Evolutionary conservation across 2,329 filamentous ascomycete genomes (phyloP), one percentile per base, ranked within the genome.

Genomic region (Exophiala spinifera): DNA sequence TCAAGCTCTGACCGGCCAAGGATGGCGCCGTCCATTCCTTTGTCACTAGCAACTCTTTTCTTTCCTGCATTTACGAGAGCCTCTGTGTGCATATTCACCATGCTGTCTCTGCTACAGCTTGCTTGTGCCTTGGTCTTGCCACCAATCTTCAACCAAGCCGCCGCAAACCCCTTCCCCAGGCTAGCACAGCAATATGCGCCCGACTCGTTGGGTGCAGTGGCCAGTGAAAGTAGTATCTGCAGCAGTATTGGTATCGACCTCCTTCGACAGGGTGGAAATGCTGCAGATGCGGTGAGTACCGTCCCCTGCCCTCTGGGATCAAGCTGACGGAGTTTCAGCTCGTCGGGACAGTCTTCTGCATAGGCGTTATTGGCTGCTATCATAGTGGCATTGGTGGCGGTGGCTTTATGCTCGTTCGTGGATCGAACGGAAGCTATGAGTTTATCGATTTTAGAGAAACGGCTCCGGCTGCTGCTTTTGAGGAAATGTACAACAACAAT

Each of bases 371-470:
- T 42, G 86, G 78, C 52, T 88, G 88, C 83, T 88, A 89, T 63
- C 88, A 91, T 68, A 77, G 73, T 37, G 91, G 92, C 14, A 87
- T 96, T 55, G 91, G 89, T 17, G 92, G 92, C 5, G 92, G 92
- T 37, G 92, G 92, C 1, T 97, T 97, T 72, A 88, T 91, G 79
- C 77, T 96, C 4, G 82, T 96, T 4, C 84, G 89, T 45, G 79
- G 83, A 31, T 74, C 82, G 14, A 76, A 89, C 55, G 90, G 90
- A n/a, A 76, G 77, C 15, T 95, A 91, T 67, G 90, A 95, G 66
- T 85, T 86, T 55, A 84, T 97, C 62, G 92, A 97, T 71, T 97
- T 95, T 67, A 80, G 92, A 44, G 92, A 97, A 70, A 84, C 87
- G 0, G 92, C 92, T 0, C 92, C 92, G 0, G 87, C 86, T 0